Base-by-base conservation (phyloP, 208 protist genomes). In the Spongospora subterranea region DNA sequence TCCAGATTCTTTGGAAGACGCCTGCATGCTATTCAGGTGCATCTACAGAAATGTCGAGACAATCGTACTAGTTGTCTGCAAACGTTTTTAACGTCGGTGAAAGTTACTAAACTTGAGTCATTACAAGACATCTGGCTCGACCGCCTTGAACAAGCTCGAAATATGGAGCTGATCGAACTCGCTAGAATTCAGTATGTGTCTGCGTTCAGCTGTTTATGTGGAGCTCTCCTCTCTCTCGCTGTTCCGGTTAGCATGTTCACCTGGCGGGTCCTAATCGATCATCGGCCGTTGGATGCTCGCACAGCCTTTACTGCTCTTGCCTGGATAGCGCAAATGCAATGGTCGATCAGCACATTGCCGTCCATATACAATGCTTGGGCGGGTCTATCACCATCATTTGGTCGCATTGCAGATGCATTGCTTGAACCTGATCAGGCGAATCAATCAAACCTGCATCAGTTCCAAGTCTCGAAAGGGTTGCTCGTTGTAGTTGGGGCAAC, bases 291-390 rank as follows among this genome's bases (percentile, higher is more conserved):
- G 46, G n/a, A 66, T 0, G 20, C 91, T 29, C 32, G 53, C 13
- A 50, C 46, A 13, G 92, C 92, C n/a, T 93, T 93, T 89, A 64
- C 88, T 29, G 24, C 92, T 32, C 66, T 93, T 20, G 92, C 90
- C 6, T 93, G 92, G 92, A 92, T 93, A 46, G 0, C 6, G 17
- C 91, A 93, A 88, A 76, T 93, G 90, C 89, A 45, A 76, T 91
- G 90, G 90, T 91, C 91, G 90, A 92, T 93, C 43, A 89, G 54
- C 40, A 60, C 66, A 45, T 91, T 93, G 38, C 91, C 91, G 20
- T 13, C 64, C 13, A 93, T 93, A 43, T 93, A 91, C 77, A 50
- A 17, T 29, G 43, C 89, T 32, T 41, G 38, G 77, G 11, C 90
- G 6, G n/a, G 77, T 46, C 41, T 91, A 29, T n/a, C 0, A 77